Percentiles rank a stretch among this genome's conserved stretches.
phyloP scores from a whole-genome alignment of 345 rosid species.

The Hibiscus mutabilis region DNA sequence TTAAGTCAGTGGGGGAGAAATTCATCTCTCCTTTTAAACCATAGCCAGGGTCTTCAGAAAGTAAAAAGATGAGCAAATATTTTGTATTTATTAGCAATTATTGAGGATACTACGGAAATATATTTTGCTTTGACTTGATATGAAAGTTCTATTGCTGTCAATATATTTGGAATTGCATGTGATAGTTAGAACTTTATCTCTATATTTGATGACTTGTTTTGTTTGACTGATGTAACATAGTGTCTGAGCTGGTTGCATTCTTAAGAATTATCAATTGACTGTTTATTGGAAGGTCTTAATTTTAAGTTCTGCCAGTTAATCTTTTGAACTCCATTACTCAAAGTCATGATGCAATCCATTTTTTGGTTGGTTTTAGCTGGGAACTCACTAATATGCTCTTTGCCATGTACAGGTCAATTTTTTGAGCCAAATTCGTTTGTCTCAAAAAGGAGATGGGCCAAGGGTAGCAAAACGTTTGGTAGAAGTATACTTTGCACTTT shows the following conservation, averaged over 20 bases:
- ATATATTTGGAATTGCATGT: not conserved
- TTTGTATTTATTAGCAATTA: not conserved
- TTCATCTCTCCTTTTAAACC: not conserved
- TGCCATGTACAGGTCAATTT: constrained; percentile 65
- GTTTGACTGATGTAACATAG: not conserved
- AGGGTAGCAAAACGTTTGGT: constrained; percentile 80
- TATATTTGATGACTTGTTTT: too few relatives aligned
- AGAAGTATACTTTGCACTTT: constrained; percentile 89
- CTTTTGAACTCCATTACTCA: not conserved
- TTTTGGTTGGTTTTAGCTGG: not conserved
- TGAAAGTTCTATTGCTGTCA: not conserved
- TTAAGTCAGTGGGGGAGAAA: not conserved
- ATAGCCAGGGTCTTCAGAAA: not conserved
- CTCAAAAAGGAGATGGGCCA: constrained; percentile 84
- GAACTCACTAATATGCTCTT: constrained; percentile 10
- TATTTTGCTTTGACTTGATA: not conserved
- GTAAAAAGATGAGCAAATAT: not conserved
- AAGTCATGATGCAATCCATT: not conserved
- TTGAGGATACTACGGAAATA: not conserved
- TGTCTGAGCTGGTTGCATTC: constrained; percentile 4
- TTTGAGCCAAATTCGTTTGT: constrained; percentile 72
- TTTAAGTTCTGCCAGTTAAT: not conserved
- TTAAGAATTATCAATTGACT: not conserved
- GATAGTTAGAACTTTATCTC: not conserved
- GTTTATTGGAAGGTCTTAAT: not conserved